A percentile compares a stretch with the other conserved stretches of the same genome.
Evolutionary conservation across 2,329 filamentous ascomycete species (phyloP).

Genomic region (Apiospora saccharicola): DNA sequence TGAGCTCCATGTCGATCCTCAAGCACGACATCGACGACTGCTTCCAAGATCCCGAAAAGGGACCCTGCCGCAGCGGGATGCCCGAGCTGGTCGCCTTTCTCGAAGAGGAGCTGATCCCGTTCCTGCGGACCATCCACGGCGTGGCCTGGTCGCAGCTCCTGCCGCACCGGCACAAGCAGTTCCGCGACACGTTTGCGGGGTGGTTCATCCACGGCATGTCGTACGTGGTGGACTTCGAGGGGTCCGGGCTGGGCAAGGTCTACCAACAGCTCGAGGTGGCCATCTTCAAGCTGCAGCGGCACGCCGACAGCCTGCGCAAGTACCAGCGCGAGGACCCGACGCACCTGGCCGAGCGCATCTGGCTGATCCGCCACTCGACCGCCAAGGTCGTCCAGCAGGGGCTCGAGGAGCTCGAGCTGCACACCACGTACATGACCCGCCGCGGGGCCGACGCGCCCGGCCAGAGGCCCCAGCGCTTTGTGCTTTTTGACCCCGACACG

Average conservation of each 20-base stretch:
- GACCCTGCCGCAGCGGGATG: background rate
- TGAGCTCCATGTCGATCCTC: background rate
- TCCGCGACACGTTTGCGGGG: background rate
- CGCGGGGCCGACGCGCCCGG: no score
- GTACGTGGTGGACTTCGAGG: background rate
- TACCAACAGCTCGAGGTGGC: background rate
- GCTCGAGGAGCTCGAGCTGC: background rate
- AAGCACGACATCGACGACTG: background rate
- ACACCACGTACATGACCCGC: background rate
- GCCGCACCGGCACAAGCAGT: background rate
- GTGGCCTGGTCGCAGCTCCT: background rate
- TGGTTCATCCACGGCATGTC: background rate
- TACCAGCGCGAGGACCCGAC: background rate
- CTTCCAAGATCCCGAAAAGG: background rate
- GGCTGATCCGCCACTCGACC: background rate
- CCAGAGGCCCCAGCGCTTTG: background rate
- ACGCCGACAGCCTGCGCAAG: background rate
- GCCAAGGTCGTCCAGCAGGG: background rate
- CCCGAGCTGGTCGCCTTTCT: background rate
- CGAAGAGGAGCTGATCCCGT: slow-evolving; percentile 5
- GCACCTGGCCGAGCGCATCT: background rate
- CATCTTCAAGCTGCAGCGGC: slow-evolving; percentile 6
- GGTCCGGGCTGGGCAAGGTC: background rate
- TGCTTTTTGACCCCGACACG: background rate
- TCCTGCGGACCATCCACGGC: slow-evolving; percentile 5